Evolutionary conservation across 257 asterid genomes (phyloP).

Genomic region (Fraxinus pennsylvanica): DNA sequence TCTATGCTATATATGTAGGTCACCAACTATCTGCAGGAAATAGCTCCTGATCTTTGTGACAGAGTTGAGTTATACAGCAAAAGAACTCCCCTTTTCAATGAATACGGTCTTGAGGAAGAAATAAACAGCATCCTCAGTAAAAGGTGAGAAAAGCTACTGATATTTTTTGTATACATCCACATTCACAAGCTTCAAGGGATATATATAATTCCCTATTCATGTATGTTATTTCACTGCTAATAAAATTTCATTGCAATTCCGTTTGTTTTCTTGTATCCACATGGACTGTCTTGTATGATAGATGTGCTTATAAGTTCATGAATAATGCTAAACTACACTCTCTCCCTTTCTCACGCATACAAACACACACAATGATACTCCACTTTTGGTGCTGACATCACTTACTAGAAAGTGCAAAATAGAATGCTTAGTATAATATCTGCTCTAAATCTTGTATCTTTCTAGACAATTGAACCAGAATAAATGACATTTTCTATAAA

Average conservation of each 20-base stretch:
- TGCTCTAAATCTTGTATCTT: background rate
- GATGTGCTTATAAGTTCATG: background rate
- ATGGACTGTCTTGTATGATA: constrained; percentile 8
- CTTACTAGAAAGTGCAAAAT: background rate
- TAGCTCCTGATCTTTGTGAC: constrained; percentile 90
- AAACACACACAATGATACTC: background rate
- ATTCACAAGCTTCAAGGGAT: constrained; percentile 9
- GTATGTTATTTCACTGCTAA: constrained; percentile 19
- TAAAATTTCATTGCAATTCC: constrained; percentile 13
- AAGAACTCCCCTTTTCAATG: constrained; percentile 85
- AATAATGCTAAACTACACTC: background rate
- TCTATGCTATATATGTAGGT: constrained; percentile 52
- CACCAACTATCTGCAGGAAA: constrained; percentile 93
- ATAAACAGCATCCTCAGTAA: constrained; percentile 78
- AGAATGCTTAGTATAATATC: background rate
- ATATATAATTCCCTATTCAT: background rate
- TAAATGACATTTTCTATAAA: background rate
- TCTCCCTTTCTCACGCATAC: constrained; percentile 6
- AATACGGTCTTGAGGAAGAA: constrained; percentile 82
- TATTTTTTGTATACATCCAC: constrained; percentile 11
- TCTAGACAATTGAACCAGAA: background rate
- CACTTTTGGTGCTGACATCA: background rate
- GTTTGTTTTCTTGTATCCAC: background rate
- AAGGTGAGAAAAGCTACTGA: constrained; percentile 54
- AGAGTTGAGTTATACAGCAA: constrained; percentile 79